Percentiles rank a stretch among this genome's conserved stretches.
These are phyloP conservation scores for Acacia concinna DNA, from an alignment of 331 rosid species.

Conservation along the genomic window DNA sequence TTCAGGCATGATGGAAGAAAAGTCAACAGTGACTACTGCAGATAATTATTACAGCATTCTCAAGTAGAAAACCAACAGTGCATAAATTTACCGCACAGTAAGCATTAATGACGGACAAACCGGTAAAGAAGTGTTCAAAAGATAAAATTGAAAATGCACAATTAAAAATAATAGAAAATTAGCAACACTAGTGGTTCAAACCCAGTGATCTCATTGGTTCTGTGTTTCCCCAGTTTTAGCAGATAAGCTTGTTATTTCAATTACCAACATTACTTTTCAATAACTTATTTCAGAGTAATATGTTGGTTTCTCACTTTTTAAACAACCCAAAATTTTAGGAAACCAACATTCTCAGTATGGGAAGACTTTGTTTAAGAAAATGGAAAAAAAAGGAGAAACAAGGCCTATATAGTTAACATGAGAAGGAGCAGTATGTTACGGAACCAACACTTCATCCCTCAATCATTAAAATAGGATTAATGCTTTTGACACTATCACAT, in stretches of 20 bases:
- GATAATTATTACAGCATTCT: neutral
- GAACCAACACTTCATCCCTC: neutral
- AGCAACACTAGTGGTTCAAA: neutral
- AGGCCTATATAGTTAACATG: neutral
- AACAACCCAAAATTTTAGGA: neutral
- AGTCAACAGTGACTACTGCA: neutral
- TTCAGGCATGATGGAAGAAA: neutral
- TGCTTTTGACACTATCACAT: neutral
- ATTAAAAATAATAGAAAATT: neutral
- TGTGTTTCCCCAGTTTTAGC: neutral
- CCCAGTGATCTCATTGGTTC: neutral
- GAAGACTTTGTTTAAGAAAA: neutral
- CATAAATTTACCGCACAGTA: neutral
- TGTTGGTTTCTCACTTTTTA: neutral
- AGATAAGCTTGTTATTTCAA: neutral
- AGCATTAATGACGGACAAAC: neutral
- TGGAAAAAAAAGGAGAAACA: no score
- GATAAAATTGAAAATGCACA: neutral
- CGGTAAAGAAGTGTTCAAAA: neutral
- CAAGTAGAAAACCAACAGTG: neutral
- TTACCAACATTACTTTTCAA: neutral
- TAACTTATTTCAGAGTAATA: neutral
- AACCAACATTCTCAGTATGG: no score
- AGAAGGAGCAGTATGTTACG: neutral
- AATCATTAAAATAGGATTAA: neutral